Conservation (phyloP, 495 filamentous ascomycete genomes). For the Parathielavia hyrcaniae region DNA sequence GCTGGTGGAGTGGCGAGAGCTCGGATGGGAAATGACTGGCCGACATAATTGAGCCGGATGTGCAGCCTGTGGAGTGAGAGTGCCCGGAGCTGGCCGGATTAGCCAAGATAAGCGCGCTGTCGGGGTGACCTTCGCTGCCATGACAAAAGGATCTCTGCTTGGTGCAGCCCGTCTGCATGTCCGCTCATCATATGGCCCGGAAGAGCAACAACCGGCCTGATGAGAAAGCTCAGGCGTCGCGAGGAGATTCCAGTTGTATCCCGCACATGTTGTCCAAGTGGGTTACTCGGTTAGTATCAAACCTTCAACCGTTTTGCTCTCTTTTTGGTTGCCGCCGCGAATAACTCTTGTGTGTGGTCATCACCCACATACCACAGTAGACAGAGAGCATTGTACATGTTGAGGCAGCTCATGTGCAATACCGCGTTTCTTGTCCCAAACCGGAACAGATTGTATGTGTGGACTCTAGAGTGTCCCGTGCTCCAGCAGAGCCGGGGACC, state of each 20-base stretch:
- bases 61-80: conserved; percentile 11
- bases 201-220: neutral
- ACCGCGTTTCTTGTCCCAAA: too few relatives aligned
- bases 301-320: too few relatives aligned
- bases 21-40: conserved; percentile 8
- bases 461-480: too few relatives aligned
- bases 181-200: neutral
- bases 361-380: too few relatives aligned
- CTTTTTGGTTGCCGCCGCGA: too few relatives aligned
- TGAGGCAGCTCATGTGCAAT: too few relatives aligned
- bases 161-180: neutral
- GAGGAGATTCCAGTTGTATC: neutral
- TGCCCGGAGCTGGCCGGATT: neutral
- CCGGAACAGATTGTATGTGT: neutral
- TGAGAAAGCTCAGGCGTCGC: too few relatives aligned
- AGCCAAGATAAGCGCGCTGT: neutral
- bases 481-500: neutral
- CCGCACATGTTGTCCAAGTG: too few relatives aligned
- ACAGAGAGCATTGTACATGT: too few relatives aligned
- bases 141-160: neutral
- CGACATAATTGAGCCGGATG: conserved; percentile 1
- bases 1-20: conserved; percentile 6
- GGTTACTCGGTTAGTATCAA: too few relatives aligned
- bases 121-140: too few relatives aligned
- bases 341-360: too few relatives aligned